phyloP scores from a whole-genome alignment of 257 asterid genomes.

The Parsonsia alboflavescens region DNA sequence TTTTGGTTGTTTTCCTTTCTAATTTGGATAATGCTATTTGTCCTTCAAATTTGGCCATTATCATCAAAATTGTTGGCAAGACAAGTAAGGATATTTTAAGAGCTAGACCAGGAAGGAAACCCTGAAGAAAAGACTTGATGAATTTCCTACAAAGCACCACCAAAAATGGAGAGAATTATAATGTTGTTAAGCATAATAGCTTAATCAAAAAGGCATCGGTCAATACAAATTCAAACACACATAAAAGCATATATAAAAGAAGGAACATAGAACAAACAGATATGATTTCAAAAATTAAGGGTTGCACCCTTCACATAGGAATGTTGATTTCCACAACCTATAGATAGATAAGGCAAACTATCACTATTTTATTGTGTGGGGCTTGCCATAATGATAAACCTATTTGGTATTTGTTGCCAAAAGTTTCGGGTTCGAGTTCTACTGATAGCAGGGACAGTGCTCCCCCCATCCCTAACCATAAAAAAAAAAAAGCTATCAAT shows the following conservation, averaged over 20 bases:
- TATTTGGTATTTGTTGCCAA: too few species aligned
- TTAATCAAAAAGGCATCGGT: not conserved
- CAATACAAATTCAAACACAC: not conserved
- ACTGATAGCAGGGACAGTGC: too few species aligned
- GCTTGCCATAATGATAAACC: too few species aligned
- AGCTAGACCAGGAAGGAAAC: conserved; percentile 91
- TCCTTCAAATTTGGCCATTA: conserved; percentile 93
- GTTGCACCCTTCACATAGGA: too few species aligned
- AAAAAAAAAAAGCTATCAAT: not conserved
- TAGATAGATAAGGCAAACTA: too few species aligned
- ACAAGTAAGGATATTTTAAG: conserved; percentile 67
- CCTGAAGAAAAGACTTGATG: conserved; percentile 85
- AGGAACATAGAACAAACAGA: not conserved
- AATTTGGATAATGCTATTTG: conserved; percentile 70
- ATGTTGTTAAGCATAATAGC: not conserved
- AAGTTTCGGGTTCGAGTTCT: too few species aligned
- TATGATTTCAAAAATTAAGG: too few species aligned
- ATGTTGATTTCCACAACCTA: too few species aligned
- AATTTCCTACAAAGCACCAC: conserved; percentile 61
- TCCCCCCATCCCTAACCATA: too few species aligned
- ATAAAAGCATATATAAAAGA: not conserved
- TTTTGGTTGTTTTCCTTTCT: conserved; percentile 83
- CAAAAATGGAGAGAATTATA: not conserved
- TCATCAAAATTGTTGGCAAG: conserved; percentile 67
- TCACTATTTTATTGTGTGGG: too few species aligned